Evolutionary conservation across 2,329 filamentous ascomycete species (phyloP), one percentile per base, ranked within the genome.

Genomic region (Cladosporium sp.): DNA sequence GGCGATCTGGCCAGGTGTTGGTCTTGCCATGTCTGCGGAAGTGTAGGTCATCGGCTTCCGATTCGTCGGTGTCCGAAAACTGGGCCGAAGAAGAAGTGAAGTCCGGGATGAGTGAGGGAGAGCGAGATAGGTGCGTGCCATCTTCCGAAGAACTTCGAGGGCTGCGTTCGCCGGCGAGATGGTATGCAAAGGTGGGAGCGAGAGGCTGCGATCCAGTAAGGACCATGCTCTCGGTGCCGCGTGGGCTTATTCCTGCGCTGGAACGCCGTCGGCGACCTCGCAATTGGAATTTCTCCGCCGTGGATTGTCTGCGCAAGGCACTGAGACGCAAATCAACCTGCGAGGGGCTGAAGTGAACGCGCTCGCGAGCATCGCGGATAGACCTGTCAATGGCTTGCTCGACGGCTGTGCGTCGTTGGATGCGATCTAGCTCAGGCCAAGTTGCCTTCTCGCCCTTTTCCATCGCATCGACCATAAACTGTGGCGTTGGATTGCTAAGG

Each of bases 391-490:
- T 80, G 4, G 93, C 92, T 56, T 97, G 80, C 76, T 98, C 94
- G 63, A 97, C 92, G 3, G 93, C 91, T 71, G 92, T 92, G 63
- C 93, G 90, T 73, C 97, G 95, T 46, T 91, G 85, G 71, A 98
- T 91, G 14, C 92, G 88, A 68, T 90, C 90, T 11, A 98, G 80
- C 75, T 93, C 93, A 0, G 93, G 93, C 94, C 93, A 98, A 0
- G 93, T 96, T 2, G 94, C 93, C 65, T 89, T 85, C 77, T 97
- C 91, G 7, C 94, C 94, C 28, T 87, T 85, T 7, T 92, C 80
- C 72, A 91, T 91, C 10, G 91, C 89, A 56, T 90, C 85, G 5
- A 89, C 77, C 91, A 98, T 96, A 75, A 96, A 98, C 5, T 93
- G 91, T 0, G 88, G 81, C 0, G 90, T 93, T 1, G 94, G 94